A percentile compares a stretch with the other conserved stretches of the same genome.
phyloP scores from a whole-genome alignment of 495 filamentous ascomycete genomes.

The Schizothecium vesticola region DNA sequence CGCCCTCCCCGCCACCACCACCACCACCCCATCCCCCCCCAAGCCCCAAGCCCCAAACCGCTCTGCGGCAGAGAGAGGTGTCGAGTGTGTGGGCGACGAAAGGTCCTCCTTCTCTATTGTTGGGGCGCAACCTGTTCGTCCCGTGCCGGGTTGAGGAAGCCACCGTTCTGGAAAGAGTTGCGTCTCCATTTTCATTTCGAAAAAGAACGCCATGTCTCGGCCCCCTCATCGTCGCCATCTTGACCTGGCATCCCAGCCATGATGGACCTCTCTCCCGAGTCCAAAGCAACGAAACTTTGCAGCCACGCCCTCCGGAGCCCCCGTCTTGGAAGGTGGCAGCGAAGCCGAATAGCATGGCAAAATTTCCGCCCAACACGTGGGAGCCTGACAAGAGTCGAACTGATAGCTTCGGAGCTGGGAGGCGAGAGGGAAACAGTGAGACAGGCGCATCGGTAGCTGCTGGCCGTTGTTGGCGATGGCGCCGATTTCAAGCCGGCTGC shows the following conservation, averaged over 20 bases:
- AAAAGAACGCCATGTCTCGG: not conserved
- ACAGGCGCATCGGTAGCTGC: not conserved
- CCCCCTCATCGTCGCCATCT: not conserved
- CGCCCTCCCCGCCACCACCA: not conserved
- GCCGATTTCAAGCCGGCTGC: not conserved
- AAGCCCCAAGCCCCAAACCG: not conserved
- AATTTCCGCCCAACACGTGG: not conserved
- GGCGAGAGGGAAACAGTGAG: not conserved
- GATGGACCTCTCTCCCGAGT: not conserved
- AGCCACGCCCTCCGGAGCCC: not conserved
- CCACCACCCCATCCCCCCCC: not conserved
- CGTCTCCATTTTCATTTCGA: not conserved
- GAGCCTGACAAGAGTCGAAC: not conserved
- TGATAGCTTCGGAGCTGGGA: not conserved
- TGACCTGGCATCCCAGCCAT: not conserved
- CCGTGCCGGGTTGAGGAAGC: not conserved
- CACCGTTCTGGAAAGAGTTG: not conserved
- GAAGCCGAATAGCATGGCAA: not conserved
- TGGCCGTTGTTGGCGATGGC: not conserved
- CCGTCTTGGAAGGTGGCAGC: not conserved
- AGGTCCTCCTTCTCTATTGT: not conserved
- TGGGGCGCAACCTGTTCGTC: not conserved
- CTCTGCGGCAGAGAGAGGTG: not conserved
- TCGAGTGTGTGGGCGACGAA: not conserved
- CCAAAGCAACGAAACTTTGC: not conserved